Conservation (phyloP, 176 grass and related monocot genomes). For the Olyra latifolia region DNA sequence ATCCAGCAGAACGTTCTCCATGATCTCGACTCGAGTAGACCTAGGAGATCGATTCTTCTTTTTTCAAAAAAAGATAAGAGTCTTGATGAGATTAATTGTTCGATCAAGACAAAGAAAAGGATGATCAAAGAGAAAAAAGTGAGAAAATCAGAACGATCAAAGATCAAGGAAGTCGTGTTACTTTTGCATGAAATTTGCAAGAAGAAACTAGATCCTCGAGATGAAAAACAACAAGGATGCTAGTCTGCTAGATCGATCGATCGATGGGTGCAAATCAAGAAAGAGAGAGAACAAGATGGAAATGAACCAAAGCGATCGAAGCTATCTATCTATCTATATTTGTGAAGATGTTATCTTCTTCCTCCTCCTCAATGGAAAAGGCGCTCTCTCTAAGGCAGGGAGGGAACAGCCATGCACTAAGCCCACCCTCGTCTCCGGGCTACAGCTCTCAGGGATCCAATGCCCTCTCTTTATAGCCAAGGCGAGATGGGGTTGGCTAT, state of each 20-base stretch:
- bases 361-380: neutral
- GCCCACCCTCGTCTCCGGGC: constrained; percentile 49
- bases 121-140: no score
- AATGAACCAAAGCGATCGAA: constrained; percentile 12
- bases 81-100: constrained; percentile 3
- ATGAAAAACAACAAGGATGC: constrained; percentile 56
- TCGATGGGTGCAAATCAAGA: constrained; percentile 23
- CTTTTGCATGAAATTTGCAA: constrained; percentile 32
- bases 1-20: constrained; percentile 57
- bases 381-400: constrained; percentile 18
- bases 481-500: constrained; percentile 21
- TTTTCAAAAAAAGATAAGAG: neutral
- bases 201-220: constrained; percentile 42
- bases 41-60: neutral
- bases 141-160: neutral
- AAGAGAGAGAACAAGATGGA: neutral
- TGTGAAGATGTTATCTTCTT: constrained; percentile 39
- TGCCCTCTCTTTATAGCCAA: constrained; percentile 41
- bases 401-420: constrained; percentile 43
- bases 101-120: neutral
- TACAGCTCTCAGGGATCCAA: constrained; percentile 22
- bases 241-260: constrained; percentile 38
- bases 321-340: constrained; percentile 22
- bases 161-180: constrained; percentile 31
- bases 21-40: neutral